Evolutionary conservation across 108 stramenopile species (phyloP).

Genomic region (Nitzschia sp.): DNA sequence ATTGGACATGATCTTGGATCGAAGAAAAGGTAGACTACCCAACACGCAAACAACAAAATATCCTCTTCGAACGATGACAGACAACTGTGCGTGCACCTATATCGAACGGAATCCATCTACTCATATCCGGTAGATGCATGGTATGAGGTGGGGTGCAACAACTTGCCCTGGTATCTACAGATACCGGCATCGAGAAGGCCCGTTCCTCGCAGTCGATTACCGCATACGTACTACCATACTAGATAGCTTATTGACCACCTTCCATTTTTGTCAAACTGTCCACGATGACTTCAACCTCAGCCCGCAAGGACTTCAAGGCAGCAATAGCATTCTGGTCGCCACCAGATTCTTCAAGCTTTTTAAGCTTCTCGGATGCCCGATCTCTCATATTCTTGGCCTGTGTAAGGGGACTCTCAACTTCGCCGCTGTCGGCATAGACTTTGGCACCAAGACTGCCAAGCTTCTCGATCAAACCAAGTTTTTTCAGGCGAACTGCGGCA

Average conservation of each 20-base stretch:
- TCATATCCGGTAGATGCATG: conserved; percentile 23
- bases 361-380: background rate
- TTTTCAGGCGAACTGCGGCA: conserved; percentile 8
- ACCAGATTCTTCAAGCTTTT: background rate
- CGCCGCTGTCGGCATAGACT: background rate
- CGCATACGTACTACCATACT: too few species aligned
- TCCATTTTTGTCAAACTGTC: background rate
- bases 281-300: background rate
- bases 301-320: background rate
- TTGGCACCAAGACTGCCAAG: background rate
- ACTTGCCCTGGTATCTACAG: conserved; percentile 39
- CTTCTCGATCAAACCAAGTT: background rate
- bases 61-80: too few species aligned
- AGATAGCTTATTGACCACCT: background rate
- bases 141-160: conserved; percentile 47
- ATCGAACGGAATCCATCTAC: too few species aligned
- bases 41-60: too few species aligned
- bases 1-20: too few species aligned
- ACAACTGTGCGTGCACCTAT: too few species aligned
- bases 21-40: too few species aligned
- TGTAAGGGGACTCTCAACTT: background rate
- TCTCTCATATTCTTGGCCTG: background rate
- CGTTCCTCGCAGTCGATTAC: conserved; percentile 40
- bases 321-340: background rate
- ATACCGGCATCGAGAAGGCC: conserved; percentile 40